Evolutionary conservation across 1,139 yeast genomes (phyloP), one percentile per base, ranked within the genome.

Genomic region (Scheffersomyces cryptocercus): DNA sequence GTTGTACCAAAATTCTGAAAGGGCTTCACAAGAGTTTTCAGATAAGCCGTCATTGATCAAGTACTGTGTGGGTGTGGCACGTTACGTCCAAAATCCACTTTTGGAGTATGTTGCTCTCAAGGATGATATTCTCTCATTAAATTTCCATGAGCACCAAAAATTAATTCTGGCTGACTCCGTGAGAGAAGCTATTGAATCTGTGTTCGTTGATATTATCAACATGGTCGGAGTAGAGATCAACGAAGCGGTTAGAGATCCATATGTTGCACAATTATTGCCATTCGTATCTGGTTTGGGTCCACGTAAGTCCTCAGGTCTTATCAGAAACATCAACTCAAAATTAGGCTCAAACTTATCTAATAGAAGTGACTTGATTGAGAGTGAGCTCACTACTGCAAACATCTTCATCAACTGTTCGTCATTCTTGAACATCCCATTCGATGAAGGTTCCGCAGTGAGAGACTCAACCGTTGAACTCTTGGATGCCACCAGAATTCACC

Each of bases 401-500:
- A 82, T 93, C 35, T 95, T 93, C 65, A 80, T 90, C 69, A 93
- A 93, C 63, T 89, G 97, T 62, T 89, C 98, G 0, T 87, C 96
- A 29, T 93, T 93, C 70, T 70, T 93, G 61, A 82, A 82, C 56
- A 85, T 93, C 50, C 93, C 96, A 1, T 84, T 83, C 64, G 81
- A 78, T 40, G 88, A 82, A 46, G 61, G 67, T 12, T 58, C 64
- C 16, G 56, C 75, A 48, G 61, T 69, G 35, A 71, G 75, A 46
- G 82, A 85, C 75, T 54, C 84, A 66, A 54, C 83, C 35, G 80
- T 87, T 35, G 98, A 93, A 58, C 74, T 88, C 41, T 75, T 93
- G 51, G 99, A 93, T 66, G 91, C 95, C 31, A 93, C 99, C 0
- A 81, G 99, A 68, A 90, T 95, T 37, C 99, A 93, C 58, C 99